Conservation (phyloP, 163 green algal genomes). For the Scenedesmus sp. region DNA sequence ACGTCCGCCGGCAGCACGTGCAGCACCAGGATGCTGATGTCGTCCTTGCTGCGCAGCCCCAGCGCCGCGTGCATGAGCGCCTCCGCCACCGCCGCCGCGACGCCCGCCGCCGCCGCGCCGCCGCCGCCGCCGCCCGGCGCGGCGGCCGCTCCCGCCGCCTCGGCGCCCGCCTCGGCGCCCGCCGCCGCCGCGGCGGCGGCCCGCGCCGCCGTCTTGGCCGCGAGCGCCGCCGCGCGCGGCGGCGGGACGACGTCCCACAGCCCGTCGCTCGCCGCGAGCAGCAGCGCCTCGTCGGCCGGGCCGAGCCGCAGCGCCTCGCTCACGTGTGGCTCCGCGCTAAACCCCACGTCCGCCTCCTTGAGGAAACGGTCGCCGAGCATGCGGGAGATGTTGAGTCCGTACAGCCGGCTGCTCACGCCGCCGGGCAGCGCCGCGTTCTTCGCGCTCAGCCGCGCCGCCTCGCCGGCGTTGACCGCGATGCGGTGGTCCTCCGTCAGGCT, state of each 20-base stretch:
- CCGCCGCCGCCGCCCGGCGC: not conserved
- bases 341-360: constrained; percentile 81
- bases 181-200: constrained; percentile 4
- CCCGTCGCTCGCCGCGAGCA: constrained; percentile 83
- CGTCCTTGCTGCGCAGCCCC: constrained; percentile 63
- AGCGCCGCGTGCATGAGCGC: constrained; percentile 68
- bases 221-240: constrained; percentile 48
- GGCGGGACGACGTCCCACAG: constrained; percentile 84
- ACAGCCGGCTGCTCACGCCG: constrained; percentile 63
- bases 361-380: constrained; percentile 82
- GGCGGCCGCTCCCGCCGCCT: not conserved
- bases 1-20: constrained; percentile 45
- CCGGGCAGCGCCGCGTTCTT: constrained; percentile 34
- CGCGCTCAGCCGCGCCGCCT: constrained; percentile 68
- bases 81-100: constrained; percentile 48
- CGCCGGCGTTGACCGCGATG: constrained; percentile 62
- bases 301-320: constrained; percentile 36
- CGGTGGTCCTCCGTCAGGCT: constrained; percentile 78
- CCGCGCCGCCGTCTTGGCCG: constrained; percentile 24
- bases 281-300: constrained; percentile 49
- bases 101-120: constrained; percentile 23
- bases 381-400: constrained; percentile 86
- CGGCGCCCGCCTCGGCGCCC: constrained; percentile 2
- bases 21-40: constrained; percentile 71
- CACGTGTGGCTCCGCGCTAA: constrained; percentile 77